A percentile compares a stretch with the other conserved stretches of the same genome.
phyloP scores from a whole-genome alignment of 2,329 filamentous ascomycete species.

The Stromatinia cepivora region DNA sequence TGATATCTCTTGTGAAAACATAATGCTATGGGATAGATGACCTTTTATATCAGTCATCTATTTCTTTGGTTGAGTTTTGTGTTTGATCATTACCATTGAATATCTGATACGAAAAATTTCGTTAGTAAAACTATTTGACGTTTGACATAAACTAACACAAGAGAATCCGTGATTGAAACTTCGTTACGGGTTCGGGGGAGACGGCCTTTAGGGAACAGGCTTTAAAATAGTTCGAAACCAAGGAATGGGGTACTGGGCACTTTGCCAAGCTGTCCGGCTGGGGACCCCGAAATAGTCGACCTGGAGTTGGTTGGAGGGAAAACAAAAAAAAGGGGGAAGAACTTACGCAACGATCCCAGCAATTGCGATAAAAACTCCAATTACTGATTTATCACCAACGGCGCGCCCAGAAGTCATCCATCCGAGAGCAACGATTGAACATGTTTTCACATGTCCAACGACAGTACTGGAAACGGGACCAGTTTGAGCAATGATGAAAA shows the following conservation, averaged over 20 bases:
- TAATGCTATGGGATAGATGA: background rate
- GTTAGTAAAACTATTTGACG: slow-evolving; percentile 1
- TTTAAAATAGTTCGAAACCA: background rate
- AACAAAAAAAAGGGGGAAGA: slow-evolving; percentile 2
- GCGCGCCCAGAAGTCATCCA: slow-evolving; percentile 59
- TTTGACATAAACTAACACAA: background rate
- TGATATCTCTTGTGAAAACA: background rate
- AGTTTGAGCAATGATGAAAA: slow-evolving; percentile 62
- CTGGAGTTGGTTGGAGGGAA: background rate
- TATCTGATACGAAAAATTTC: slow-evolving; percentile 42
- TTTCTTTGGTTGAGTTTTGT: slow-evolving; percentile 39
- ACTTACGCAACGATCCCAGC: slow-evolving; percentile 58
- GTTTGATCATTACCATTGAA: slow-evolving; percentile 50
- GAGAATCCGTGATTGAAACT: background rate
- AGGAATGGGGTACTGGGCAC: background rate
- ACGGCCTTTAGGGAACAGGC: background rate
- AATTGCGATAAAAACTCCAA: slow-evolving; percentile 57
- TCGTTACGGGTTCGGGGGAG: background rate
- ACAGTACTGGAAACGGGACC: slow-evolving; percentile 66
- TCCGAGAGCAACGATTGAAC: slow-evolving; percentile 62
- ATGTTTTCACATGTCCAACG: slow-evolving; percentile 66
- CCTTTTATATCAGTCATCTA: slow-evolving; percentile 22
- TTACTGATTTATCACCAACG: slow-evolving; percentile 55
- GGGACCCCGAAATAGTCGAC: slow-evolving; percentile 7
- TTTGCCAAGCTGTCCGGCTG: slow-evolving; percentile 7